Percentiles rank a stretch among this genome's conserved stretches.
Conservation (phyloP, 352 stramenopile genomes). For the Globisporangium nagaii region DNA sequence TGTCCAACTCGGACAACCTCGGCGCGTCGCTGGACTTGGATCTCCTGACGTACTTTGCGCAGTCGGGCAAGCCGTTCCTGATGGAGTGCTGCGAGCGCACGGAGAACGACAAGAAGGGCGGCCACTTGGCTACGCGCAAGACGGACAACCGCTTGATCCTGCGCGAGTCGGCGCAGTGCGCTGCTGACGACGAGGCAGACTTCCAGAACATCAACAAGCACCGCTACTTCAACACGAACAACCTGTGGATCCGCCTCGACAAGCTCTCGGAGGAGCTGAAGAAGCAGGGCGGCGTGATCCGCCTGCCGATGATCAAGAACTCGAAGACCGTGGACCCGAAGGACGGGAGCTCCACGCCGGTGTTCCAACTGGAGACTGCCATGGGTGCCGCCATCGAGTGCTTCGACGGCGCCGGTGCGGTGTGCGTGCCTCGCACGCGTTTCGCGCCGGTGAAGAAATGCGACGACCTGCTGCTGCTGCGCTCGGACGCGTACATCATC, state of each 20-base stretch:
- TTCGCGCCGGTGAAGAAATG: constrained; percentile 89
- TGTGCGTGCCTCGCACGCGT: constrained; percentile 85
- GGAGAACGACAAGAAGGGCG: constrained; percentile 99
- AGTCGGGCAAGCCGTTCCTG: constrained; percentile 86
- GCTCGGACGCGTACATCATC: constrained; percentile 97
- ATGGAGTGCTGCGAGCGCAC: constrained; percentile 97
- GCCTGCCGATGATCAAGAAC: constrained; percentile 87
- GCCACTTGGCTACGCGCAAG: constrained; percentile 91
- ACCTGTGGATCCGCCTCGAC: constrained; percentile 86
- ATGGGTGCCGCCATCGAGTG: constrained; percentile 87
- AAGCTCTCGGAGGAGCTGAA: constrained; percentile 79
- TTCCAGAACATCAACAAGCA: constrained; percentile 89
- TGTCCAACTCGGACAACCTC: constrained; percentile 88
- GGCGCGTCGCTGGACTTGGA: constrained; percentile 79
- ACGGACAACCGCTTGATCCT: constrained; percentile 94
- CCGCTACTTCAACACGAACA: constrained; percentile 89
- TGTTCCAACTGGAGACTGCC: constrained; percentile 86
- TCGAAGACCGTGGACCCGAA: constrained; percentile 86
- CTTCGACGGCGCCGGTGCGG: constrained; percentile 80
- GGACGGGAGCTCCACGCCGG: constrained; percentile 72
- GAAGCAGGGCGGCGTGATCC: constrained; percentile 77
- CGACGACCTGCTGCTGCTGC: constrained; percentile 87
- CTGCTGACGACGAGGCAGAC: constrained; percentile 68
- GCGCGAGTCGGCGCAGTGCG: constrained; percentile 88
- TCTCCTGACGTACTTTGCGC: constrained; percentile 84